Evolutionary conservation across 257 asterid species (phyloP).

Genomic region (Capsicum rhomboideum): DNA sequence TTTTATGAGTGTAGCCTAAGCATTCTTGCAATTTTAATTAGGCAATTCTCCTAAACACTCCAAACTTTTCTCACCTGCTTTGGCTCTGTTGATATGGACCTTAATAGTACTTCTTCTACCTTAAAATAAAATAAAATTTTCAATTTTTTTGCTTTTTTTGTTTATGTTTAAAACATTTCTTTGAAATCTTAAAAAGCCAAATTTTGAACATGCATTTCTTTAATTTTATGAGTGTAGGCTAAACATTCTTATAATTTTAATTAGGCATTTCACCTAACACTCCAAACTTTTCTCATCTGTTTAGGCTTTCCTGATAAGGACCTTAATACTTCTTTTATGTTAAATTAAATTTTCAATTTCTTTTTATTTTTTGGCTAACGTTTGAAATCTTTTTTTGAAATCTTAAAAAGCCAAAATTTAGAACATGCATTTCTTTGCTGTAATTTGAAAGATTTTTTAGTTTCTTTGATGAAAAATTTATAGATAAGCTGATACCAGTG

Average conservation of each 20-base stretch:
- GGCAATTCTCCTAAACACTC: conserved; percentile 27
- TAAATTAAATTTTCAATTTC: background rate
- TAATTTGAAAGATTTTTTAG: background rate
- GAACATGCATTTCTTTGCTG: background rate
- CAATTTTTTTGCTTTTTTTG: background rate
- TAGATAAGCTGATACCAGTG: too few relatives aligned
- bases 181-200: background rate
- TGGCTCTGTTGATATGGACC: conserved; percentile 14
- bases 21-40: background rate
- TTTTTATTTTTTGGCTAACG: background rate
- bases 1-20: conserved; percentile 5
- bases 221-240: background rate
- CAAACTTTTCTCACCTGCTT: conserved; percentile 1
- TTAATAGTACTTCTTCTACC: background rate
- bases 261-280: conserved; percentile 23
- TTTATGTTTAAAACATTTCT: background rate
- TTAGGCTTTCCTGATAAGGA: conserved; percentile 13
- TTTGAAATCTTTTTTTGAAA: background rate
- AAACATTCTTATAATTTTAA: background rate
- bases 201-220: background rate
- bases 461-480: too few relatives aligned
- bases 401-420: background rate
- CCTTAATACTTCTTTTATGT: background rate
- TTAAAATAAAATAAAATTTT: background rate
- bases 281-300: conserved; percentile 2